phyloP scores from a whole-genome alignment of 1,284 basidiomycete genomes.

The Microbotryum saponariae region DNA sequence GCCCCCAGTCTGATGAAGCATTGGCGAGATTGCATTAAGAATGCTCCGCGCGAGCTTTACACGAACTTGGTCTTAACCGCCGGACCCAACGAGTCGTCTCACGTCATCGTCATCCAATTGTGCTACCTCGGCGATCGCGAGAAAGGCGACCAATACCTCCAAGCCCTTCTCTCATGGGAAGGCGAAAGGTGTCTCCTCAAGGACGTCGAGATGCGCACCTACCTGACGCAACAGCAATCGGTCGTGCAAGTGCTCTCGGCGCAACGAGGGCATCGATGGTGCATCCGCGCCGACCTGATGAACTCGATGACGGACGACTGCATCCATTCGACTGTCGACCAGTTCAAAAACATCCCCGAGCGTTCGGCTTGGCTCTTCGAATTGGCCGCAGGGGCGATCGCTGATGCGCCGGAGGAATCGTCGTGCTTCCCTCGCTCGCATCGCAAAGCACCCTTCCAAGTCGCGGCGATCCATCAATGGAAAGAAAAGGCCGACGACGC shows the following conservation, averaged over 20 bases:
- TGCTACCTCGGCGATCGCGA: slow-evolving; percentile 67
- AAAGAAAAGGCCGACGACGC: slow-evolving; percentile 69
- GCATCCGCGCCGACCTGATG: slow-evolving; percentile 53
- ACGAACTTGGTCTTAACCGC: slow-evolving; percentile 82
- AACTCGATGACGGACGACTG: slow-evolving; percentile 73
- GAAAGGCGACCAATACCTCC: slow-evolving; percentile 66
- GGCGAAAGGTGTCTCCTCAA: slow-evolving; percentile 64
- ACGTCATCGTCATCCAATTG: slow-evolving; percentile 64
- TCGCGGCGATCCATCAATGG: slow-evolving; percentile 88
- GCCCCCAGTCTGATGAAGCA: slow-evolving; percentile 79
- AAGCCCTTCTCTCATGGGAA: slow-evolving; percentile 77
- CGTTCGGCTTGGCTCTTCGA: slow-evolving; percentile 81
- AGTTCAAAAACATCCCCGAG: slow-evolving; percentile 70
- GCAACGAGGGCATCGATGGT: slow-evolving; percentile 69
- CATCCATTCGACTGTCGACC: slow-evolving; percentile 68
- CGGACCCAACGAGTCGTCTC: slow-evolving; percentile 50
- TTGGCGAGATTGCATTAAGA: slow-evolving; percentile 85
- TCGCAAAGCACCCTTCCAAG: slow-evolving; percentile 69
- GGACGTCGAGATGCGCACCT: slow-evolving; percentile 80
- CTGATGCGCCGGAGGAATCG: slow-evolving; percentile 55
- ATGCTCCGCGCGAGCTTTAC: slow-evolving; percentile 74
- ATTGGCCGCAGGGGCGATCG: slow-evolving; percentile 70
- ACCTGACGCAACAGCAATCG: slow-evolving; percentile 78
- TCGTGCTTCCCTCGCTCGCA: slow-evolving; percentile 64
- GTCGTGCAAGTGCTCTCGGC: slow-evolving; percentile 78